These are phyloP conservation scores for Neurospora sp. DNA, from an alignment of 495 filamentous ascomycete species.

Conservation along the genomic window DNA sequence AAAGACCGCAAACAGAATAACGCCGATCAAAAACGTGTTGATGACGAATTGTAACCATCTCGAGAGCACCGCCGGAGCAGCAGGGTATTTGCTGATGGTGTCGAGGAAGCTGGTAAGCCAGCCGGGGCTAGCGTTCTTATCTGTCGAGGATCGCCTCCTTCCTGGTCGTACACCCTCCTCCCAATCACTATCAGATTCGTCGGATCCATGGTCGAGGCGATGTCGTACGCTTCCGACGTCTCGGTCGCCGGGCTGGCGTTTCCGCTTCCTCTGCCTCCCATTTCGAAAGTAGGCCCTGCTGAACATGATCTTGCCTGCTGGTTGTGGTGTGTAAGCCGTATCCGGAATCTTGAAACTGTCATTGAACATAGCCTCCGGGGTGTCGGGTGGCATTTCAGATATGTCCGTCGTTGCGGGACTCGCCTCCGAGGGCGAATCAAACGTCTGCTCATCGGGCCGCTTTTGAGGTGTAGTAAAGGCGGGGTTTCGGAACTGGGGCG, in stretches of 20 bases:
- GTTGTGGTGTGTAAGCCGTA: conserved; percentile 28
- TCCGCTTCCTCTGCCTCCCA: conserved; percentile 36
- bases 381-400: conserved; percentile 49
- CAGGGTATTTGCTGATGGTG: conserved; percentile 66
- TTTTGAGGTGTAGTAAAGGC: conserved; percentile 77
- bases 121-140: conserved; percentile 11
- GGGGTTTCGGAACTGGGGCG: conserved; percentile 50
- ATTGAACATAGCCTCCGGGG: conserved; percentile 27
- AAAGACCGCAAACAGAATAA: conserved; percentile 61
- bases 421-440: conserved; percentile 67
- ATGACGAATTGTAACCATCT: conserved; percentile 75
- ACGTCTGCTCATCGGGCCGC: conserved; percentile 48
- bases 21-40: conserved; percentile 60
- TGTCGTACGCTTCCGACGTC: conserved; percentile 34
- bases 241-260: conserved; percentile 27
- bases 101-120: conserved; percentile 49
- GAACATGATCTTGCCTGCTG: conserved; percentile 27
- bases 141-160: conserved; percentile 22
- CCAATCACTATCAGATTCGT: conserved; percentile 44
- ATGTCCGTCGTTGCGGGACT: conserved; percentile 59
- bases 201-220: conserved; percentile 37
- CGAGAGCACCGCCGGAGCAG: conserved; percentile 76
- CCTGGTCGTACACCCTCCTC: conserved; percentile 9
- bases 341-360: conserved; percentile 18
- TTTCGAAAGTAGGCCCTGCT: conserved; percentile 20